Percentiles rank a stretch among this genome's conserved stretches.
Evolutionary conservation across 805 yeast species (phyloP).

Genomic region (Hanseniaspora lindneri): DNA sequence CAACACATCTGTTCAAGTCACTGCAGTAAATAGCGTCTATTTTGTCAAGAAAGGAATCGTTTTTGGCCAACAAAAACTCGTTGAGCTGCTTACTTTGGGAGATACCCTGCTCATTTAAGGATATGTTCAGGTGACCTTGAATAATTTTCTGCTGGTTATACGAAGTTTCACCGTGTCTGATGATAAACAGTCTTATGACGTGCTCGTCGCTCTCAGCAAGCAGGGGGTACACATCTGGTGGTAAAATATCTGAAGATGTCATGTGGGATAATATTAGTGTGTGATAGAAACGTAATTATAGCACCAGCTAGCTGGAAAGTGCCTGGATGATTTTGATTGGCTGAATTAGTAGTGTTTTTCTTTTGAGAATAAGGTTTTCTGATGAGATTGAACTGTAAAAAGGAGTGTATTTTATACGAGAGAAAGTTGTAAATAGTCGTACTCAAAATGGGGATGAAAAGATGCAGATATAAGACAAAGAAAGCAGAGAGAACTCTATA

Average conservation of each 20-base stretch:
- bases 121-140: conserved; percentile 66
- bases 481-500: too few species aligned
- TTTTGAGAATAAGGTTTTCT: too few species aligned
- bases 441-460: too few species aligned
- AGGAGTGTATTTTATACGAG: too few species aligned
- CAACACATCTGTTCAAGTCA: conserved; percentile 43
- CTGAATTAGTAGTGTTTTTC: too few species aligned
- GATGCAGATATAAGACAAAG: too few species aligned
- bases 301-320: too few species aligned
- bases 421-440: too few species aligned
- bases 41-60: conserved; percentile 11
- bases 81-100: conserved; percentile 52
- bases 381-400: too few species aligned
- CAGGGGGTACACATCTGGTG: conserved; percentile 17
- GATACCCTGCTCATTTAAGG: conserved; percentile 49
- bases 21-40: conserved; percentile 32
- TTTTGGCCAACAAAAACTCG: conserved; percentile 17
- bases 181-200: conserved; percentile 42
- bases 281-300: too few species aligned
- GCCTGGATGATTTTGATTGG: too few species aligned
- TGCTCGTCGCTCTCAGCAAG: conserved; percentile 29
- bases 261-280: conserved; percentile 8
- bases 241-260: conserved; percentile 18
- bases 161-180: conserved; percentile 79
- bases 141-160: conserved; percentile 55